Base-by-base conservation (phyloP, 192 early-diverging fungal genomes). In the Entomortierella lignicola region DNA sequence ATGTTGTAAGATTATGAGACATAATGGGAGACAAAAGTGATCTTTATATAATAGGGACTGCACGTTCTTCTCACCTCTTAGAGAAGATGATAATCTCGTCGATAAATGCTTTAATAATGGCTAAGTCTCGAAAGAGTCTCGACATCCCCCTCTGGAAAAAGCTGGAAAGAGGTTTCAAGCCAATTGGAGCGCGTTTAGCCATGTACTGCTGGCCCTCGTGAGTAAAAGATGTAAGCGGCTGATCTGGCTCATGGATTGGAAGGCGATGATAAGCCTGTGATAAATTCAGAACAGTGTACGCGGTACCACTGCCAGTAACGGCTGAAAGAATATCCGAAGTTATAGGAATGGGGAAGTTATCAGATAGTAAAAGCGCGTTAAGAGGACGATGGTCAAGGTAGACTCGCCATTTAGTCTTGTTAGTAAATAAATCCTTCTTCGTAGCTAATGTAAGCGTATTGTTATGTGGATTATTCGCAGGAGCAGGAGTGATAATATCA, bases 101-200 rank as follows among this genome's bases (percentile, higher is more conserved):
- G 32, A 80, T 26, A 26, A 80, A 80, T 8, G 42, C 54, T 7
- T 8, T 10, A 0, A 66, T 56, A 29, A 63, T 71, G 0, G 68
- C 43, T 0, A 66, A 51, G 48, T 80, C 77, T 37, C 63, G 39
- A 17, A 80, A 47, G 12, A 71, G 34, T 0, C 57, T 26, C 0
- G n/a, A 21, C 47, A 68, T 68, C 0, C 55, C 65, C 0, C 54
- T 1, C 32, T 64, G 41, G 20, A 63, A 53, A 23, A 69, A 29
- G 30, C 52, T 53, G 8, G 69, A 62, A 1, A 81, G 21, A 0
- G 79, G 62, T 15, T 70, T 73, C 43, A 82, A 29, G 1, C 80
- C 80, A 53, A 82, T 74, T 0, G 71, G 66, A 23, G 60, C 57
- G 6, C 60, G 63, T 53, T 55, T 50, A 44, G 74, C 73, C 60